A percentile compares a stretch with the other conserved stretches of the same genome.
These are phyloP conservation scores for Podaxis carcinomalis DNA, from an alignment of 768 basidiomycete species.

Conservation along the genomic window DNA sequence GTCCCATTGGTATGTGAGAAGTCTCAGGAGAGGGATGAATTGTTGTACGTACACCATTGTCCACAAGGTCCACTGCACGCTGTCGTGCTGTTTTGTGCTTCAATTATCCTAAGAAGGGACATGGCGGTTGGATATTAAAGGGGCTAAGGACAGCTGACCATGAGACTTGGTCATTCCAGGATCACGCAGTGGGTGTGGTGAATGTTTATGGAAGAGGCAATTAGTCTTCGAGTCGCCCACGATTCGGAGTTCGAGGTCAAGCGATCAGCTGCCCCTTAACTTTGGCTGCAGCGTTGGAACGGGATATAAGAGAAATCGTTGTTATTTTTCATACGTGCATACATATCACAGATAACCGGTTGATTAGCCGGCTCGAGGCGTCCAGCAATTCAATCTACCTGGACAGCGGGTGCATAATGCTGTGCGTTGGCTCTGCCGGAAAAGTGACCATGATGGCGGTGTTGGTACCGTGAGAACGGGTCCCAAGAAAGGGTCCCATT, in stretches of 20 bases:
- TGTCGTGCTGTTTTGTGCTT: neutral
- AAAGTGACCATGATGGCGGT: neutral
- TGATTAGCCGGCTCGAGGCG: constrained; percentile 5
- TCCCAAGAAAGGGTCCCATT: constrained; percentile 2
- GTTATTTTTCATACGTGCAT: neutral
- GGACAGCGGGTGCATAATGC: neutral
- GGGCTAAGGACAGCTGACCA: neutral
- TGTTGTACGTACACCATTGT: constrained; percentile 2
- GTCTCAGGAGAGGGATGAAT: constrained; percentile 8
- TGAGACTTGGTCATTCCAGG: constrained; percentile 1
- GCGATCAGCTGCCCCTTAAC: neutral
- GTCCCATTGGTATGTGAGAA: constrained; percentile 8
- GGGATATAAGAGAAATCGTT: neutral
- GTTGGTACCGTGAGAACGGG: neutral
- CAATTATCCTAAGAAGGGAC: constrained; percentile 5
- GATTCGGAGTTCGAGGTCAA: constrained; percentile 2
- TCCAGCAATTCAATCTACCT: neutral
- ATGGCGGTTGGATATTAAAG: neutral
- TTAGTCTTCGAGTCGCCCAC: neutral
- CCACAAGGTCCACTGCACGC: neutral
- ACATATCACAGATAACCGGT: neutral
- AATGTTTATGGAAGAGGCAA: constrained; percentile 1
- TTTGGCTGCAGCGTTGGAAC: neutral
- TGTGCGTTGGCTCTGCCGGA: neutral
- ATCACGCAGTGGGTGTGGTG: neutral